Conservation (phyloP, 768 basidiomycete species). For the Boletales sp. region DNA sequence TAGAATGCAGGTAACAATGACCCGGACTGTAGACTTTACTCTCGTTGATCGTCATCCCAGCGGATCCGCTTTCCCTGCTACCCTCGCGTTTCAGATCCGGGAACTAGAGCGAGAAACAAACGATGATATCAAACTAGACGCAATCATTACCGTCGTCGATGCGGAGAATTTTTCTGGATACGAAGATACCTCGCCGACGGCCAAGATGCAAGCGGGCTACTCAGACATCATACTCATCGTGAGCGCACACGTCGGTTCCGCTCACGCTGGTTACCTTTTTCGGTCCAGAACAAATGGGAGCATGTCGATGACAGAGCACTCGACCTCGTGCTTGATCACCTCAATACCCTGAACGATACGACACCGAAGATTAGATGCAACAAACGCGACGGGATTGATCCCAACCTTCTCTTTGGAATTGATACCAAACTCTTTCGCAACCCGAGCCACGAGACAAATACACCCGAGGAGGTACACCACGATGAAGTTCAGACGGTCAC, state of each 20-base stretch:
- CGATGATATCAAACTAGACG: constrained; percentile 78
- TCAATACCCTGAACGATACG: constrained; percentile 83
- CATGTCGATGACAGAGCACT: constrained; percentile 72
- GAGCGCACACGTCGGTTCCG: constrained; percentile 25
- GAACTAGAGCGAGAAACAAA: constrained; percentile 79
- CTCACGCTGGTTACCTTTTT: constrained; percentile 5
- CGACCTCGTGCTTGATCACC: constrained; percentile 82
- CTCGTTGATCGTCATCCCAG: constrained; percentile 34
- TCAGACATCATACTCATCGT: constrained; percentile 88
- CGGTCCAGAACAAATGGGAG: constrained; percentile 83
- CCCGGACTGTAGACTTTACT: not conserved
- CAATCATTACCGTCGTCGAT: constrained; percentile 88
- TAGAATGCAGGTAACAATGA: constrained; percentile 80
- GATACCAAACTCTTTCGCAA: constrained; percentile 73
- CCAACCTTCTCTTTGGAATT: constrained; percentile 81
- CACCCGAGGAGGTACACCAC: constrained; percentile 44
- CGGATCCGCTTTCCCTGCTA: constrained; percentile 94
- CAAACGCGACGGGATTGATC: constrained; percentile 64
- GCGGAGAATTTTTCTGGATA: constrained; percentile 92
- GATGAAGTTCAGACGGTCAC: constrained; percentile 86
- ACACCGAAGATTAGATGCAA: constrained; percentile 81
- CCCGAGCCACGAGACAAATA: not conserved
- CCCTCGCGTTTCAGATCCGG: constrained; percentile 90
- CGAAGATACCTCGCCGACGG: constrained; percentile 88
- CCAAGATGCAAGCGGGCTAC: constrained; percentile 93